Conservation (phyloP, 495 filamentous ascomycete genomes). For the Lindgomyces ingoldianus region DNA sequence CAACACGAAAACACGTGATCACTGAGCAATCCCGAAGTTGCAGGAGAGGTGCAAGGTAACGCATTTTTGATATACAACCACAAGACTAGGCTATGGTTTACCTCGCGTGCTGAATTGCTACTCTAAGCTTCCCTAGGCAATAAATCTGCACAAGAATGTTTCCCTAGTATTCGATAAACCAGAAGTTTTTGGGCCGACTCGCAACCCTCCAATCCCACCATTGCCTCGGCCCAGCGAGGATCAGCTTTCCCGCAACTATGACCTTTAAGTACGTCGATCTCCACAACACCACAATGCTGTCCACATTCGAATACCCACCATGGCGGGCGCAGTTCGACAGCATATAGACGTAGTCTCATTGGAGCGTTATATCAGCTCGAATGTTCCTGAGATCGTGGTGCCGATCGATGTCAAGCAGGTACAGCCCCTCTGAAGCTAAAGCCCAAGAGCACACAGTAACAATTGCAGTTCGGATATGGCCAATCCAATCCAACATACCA, state of each 20-base stretch:
- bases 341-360: constrained; percentile 78
- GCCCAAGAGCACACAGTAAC: background rate
- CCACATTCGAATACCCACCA: constrained; percentile 43
- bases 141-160: too few species aligned
- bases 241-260: background rate
- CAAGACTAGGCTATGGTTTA: too few species aligned
- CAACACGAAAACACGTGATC: too few species aligned
- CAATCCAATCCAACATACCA: constrained; percentile 98
- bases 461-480: constrained; percentile 82
- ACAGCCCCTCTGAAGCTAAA: constrained; percentile 23
- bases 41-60: too few species aligned
- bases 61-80: too few species aligned
- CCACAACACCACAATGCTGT: constrained; percentile 4
- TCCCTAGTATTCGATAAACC: too few species aligned
- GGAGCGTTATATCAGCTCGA: constrained; percentile 70
- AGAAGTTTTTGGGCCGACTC: background rate
- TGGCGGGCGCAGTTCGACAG: constrained; percentile 88
- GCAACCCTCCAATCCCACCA: background rate
- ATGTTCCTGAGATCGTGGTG: constrained; percentile 75
- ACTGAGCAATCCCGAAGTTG: too few species aligned
- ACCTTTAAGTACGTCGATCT: constrained; percentile 1
- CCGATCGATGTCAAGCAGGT: constrained; percentile 90
- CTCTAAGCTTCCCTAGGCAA: too few species aligned
- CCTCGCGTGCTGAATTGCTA: too few species aligned
- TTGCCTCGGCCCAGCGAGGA: background rate